Evolutionary conservation across 352 stramenopile species (phyloP).

Genomic region (Pythium guiyangense): DNA sequence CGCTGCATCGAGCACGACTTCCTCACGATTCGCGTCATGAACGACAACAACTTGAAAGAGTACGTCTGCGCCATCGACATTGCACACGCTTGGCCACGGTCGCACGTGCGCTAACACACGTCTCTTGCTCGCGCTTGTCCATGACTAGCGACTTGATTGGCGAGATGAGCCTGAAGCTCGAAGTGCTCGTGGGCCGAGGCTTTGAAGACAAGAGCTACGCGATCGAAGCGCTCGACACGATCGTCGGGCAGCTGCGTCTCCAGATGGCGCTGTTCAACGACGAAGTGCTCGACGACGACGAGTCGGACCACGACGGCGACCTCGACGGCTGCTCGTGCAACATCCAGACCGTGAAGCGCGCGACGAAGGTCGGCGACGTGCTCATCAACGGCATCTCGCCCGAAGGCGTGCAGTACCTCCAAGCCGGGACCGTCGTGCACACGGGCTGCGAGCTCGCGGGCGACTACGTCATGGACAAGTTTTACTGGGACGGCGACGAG

Average conservation of each 20-base stretch:
- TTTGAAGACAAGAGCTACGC: conserved; percentile 76
- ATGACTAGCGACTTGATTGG: conserved; percentile 54
- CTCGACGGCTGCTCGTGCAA: conserved; percentile 57
- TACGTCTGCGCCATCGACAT: conserved; percentile 20
- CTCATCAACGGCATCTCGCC: conserved; percentile 71
- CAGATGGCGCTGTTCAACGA: conserved; percentile 78
- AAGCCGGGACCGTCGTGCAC: conserved; percentile 57
- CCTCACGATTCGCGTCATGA: conserved; percentile 75
- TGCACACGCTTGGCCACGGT: neutral
- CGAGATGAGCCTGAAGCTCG: conserved; percentile 59
- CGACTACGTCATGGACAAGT: conserved; percentile 78
- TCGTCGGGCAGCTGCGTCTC: conserved; percentile 67
- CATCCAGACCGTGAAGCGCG: conserved; percentile 33
- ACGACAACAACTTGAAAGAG: conserved; percentile 77
- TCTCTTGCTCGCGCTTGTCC: neutral
- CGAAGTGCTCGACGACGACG: conserved; percentile 64
- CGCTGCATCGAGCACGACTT: conserved; percentile 80
- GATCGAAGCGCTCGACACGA: conserved; percentile 69
- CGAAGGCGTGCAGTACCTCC: conserved; percentile 64
- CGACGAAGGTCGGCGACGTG: conserved; percentile 69
- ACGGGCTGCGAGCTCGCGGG: conserved; percentile 59
- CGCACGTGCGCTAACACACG: neutral
- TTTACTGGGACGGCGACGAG: conserved; percentile 56
- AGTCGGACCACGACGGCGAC: conserved; percentile 42
- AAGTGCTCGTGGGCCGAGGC: conserved; percentile 54